phyloP scores from a whole-genome alignment of 2,329 filamentous ascomycete species.

The Aureobasidium subglaciale region DNA sequence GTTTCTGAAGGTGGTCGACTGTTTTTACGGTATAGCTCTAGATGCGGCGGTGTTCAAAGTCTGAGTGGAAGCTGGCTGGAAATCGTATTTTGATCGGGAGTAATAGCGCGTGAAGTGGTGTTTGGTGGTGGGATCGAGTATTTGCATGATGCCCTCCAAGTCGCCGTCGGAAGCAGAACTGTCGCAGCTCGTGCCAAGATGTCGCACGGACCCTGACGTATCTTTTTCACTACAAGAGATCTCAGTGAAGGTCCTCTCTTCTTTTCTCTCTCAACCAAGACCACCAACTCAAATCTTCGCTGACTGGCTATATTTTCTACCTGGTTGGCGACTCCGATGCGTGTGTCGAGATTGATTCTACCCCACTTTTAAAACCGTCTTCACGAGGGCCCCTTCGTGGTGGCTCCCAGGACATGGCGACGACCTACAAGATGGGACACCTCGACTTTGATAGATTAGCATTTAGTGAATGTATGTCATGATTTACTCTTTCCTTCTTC shows the following conservation, averaged over 20 bases:
- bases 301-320: conserved; percentile 49
- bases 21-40: neutral
- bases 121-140: neutral
- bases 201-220: conserved; percentile 6
- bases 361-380: conserved; percentile 75
- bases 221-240: conserved; percentile 16
- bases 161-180: conserved; percentile 11
- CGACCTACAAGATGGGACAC: conserved; percentile 61
- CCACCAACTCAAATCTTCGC: conserved; percentile 71
- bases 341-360: conserved; percentile 60
- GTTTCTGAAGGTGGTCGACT: neutral
- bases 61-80: neutral
- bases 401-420: conserved; percentile 60
- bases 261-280: conserved; percentile 45
- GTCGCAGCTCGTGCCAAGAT: conserved; percentile 13
- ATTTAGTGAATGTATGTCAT: neutral
- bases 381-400: conserved; percentile 58
- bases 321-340: conserved; percentile 64
- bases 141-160: conserved; percentile 3
- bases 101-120: neutral
- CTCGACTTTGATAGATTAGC: conserved; percentile 16
- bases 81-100: neutral
- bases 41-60: neutral
- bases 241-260: conserved; percentile 27
- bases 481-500: neutral